These are phyloP conservation scores for Nakazawaea ambrosiae DNA, from an alignment of 805 yeast species.

Conservation along the genomic window DNA sequence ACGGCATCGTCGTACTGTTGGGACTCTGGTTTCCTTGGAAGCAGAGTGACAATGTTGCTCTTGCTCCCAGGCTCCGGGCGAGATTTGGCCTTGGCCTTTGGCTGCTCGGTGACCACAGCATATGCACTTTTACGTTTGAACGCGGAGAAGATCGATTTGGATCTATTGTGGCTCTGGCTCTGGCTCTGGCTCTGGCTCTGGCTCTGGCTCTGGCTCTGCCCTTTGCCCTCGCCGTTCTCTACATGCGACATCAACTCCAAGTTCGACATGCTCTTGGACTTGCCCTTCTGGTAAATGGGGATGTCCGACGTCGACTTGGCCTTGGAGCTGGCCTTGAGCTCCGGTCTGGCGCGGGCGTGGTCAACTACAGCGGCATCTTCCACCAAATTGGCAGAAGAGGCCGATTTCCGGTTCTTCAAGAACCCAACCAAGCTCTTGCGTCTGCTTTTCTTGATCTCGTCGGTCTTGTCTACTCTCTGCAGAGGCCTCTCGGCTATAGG, in stretches of 20 bases:
- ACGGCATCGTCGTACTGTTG: not conserved
- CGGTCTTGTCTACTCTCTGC: not conserved
- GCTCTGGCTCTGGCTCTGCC: not conserved
- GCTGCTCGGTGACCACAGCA: not conserved
- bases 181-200: conserved; percentile 2
- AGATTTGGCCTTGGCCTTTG: not conserved
- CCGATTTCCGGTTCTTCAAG: conserved; percentile 16
- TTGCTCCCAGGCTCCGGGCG: not conserved
- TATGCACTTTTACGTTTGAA: conserved; percentile 9
- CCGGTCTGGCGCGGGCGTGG: not conserved
- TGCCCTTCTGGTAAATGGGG: conserved; percentile 1
- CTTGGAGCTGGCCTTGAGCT: not conserved
- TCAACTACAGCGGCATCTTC: too few relatives aligned
- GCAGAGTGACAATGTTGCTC: too few relatives aligned
- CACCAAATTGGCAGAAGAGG: conserved; percentile 1
- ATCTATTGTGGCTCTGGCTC: conserved; percentile 6
- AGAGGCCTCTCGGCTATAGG: not conserved
- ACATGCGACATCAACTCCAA: conserved; percentile 4
- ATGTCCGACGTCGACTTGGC: conserved; percentile 1
- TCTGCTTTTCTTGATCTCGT: conserved; percentile 8
- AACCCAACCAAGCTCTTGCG: conserved; percentile 16
- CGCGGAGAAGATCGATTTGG: conserved; percentile 6
- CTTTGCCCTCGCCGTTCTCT: not conserved
- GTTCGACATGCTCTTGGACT: conserved; percentile 11
- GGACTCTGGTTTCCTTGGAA: too few relatives aligned